These are phyloP conservation scores for Raffaelea ambrosiae DNA, from an alignment of 2,329 filamentous ascomycete species.

Conservation along the genomic window DNA sequence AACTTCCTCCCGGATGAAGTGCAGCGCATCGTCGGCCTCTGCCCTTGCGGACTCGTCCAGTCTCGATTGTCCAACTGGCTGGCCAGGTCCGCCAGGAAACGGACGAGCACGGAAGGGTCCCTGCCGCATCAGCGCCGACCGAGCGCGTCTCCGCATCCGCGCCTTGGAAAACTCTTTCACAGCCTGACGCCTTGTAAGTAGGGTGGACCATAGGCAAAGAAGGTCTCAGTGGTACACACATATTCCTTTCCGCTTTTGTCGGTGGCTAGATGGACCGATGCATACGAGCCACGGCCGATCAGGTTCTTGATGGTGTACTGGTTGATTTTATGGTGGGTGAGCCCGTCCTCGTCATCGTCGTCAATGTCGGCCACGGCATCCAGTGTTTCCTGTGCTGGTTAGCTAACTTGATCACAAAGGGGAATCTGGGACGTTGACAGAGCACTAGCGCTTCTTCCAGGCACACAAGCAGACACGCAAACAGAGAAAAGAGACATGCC, in stretches of 20 bases:
- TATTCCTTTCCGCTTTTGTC: constrained; percentile 92
- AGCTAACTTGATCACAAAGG: background rate
- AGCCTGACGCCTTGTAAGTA: constrained; percentile 47
- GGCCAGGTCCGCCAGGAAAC: constrained; percentile 31
- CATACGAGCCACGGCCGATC: constrained; percentile 94
- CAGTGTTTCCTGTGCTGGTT: constrained; percentile 60
- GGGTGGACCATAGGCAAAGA: constrained; percentile 2
- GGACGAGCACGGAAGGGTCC: constrained; percentile 39
- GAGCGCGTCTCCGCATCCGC: constrained; percentile 77
- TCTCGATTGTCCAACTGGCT: constrained; percentile 13
- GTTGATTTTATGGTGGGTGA: constrained; percentile 78
- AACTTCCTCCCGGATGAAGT: constrained; percentile 89
- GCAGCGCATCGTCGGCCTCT: constrained; percentile 63
- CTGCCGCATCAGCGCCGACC: constrained; percentile 71
- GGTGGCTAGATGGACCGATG: constrained; percentile 79
- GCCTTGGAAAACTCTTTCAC: constrained; percentile 97
- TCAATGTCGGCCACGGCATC: constrained; percentile 82
- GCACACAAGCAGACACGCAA: too few species aligned
- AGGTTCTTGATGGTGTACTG: constrained; percentile 92
- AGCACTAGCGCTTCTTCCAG: too few species aligned
- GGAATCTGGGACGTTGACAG: background rate
- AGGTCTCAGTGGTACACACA: constrained; percentile 45
- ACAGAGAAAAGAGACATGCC: background rate
- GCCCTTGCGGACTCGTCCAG: constrained; percentile 34
- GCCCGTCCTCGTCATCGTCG: constrained; percentile 75